phyloP scores from a whole-genome alignment of 2,329 filamentous ascomycete species.

The Neophaeococcomyces mojaviensis region DNA sequence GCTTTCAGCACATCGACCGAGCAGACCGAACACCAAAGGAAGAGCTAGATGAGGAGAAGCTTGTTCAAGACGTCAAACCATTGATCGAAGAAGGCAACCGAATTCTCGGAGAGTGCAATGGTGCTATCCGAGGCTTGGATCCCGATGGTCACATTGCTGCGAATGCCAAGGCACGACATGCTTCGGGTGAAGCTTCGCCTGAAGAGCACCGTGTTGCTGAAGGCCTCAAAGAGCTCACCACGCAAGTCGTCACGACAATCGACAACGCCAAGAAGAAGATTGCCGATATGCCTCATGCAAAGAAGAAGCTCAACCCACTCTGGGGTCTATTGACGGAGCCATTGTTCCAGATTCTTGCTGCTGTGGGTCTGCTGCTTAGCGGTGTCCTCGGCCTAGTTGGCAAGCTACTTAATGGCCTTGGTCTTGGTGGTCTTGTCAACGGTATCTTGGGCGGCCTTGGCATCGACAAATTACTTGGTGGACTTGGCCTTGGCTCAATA shows the following conservation, averaged over 20 bases:
- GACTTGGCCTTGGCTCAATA: slow-evolving; percentile 57
- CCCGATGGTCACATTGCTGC: slow-evolving; percentile 79
- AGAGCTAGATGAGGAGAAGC: slow-evolving; percentile 80
- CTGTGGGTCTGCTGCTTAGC: slow-evolving; percentile 71
- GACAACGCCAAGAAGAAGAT: slow-evolving; percentile 85
- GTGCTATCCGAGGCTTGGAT: slow-evolving; percentile 77
- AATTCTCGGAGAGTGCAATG: slow-evolving; percentile 80
- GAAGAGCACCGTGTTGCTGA: slow-evolving; percentile 83
- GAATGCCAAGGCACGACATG: slow-evolving; percentile 74
- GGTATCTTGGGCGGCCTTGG: slow-evolving; percentile 70
- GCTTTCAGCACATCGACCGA: slow-evolving; percentile 60
- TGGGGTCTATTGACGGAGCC: slow-evolving; percentile 79
- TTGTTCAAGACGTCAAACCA: slow-evolving; percentile 74
- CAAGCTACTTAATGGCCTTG: slow-evolving; percentile 69
- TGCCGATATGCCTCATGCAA: slow-evolving; percentile 83
- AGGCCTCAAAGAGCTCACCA: slow-evolving; percentile 74
- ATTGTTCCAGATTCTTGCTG: slow-evolving; percentile 84
- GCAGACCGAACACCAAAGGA: slow-evolving; percentile 76
- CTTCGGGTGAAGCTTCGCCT: slow-evolving; percentile 65
- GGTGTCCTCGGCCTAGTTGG: slow-evolving; percentile 83
- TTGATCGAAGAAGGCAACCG: slow-evolving; percentile 78
- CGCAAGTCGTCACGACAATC: slow-evolving; percentile 71
- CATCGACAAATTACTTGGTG: slow-evolving; percentile 64
- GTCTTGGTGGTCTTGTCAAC: slow-evolving; percentile 73
- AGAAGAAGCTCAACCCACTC: slow-evolving; percentile 88